Evolutionary conservation across 148 eudicot species (phyloP).

Genomic region (Cornus controversa): DNA sequence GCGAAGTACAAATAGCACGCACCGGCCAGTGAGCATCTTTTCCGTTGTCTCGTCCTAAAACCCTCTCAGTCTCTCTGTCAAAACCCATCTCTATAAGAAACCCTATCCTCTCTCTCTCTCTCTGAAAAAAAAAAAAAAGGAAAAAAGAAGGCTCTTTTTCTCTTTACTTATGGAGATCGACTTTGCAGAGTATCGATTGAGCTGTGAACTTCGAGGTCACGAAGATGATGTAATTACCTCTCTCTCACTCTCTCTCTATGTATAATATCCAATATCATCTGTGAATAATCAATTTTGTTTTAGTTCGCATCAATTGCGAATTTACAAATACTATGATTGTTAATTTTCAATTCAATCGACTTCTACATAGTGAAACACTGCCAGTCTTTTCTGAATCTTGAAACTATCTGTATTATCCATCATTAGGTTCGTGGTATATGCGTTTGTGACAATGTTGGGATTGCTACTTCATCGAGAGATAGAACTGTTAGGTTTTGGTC

Average conservation of each 20-base stretch:
- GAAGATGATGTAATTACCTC: constrained; percentile 66
- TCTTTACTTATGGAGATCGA: constrained; percentile 55
- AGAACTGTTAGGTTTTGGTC: constrained; percentile 81
- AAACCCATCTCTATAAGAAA: constrained; percentile 6
- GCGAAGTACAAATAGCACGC: neutral
- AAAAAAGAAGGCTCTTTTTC: neutral
- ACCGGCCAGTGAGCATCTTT: neutral
- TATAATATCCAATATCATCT: neutral
- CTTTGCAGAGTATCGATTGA: constrained; percentile 45
- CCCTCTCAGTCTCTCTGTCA: neutral
- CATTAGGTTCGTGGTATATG: constrained; percentile 81
- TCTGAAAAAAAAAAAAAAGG: no score
- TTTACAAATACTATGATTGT: neutral
- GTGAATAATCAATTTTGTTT: neutral
- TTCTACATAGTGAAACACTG: neutral
- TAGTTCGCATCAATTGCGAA: neutral
- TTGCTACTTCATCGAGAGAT: constrained; percentile 93
- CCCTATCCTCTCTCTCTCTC: neutral
- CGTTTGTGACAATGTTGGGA: constrained; percentile 71
- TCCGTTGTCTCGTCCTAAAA: neutral
- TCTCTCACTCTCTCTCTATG: neutral
- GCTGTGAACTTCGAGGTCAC: constrained; percentile 70
- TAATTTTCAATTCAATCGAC: neutral
- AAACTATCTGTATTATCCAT: neutral
- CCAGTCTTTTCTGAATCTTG: neutral